phyloP scores from a whole-genome alignment of 805 yeast species.

The Kurtzmaniella fragi region DNA sequence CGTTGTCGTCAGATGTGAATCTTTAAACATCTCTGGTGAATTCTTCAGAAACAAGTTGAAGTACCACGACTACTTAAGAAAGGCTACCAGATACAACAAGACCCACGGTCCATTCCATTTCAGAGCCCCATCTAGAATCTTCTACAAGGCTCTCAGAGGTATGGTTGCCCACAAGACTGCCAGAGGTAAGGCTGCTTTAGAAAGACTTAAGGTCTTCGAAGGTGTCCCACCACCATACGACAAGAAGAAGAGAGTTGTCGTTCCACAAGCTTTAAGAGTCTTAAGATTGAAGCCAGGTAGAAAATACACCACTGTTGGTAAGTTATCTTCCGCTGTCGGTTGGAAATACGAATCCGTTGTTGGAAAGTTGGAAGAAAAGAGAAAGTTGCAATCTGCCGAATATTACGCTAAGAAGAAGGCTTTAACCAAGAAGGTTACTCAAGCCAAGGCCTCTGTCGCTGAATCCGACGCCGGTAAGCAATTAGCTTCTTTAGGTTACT shows the following conservation, averaged over 20 bases:
- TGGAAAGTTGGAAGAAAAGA: constrained; percentile 96
- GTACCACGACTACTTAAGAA: constrained; percentile 99
- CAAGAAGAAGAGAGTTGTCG: constrained; percentile 99
- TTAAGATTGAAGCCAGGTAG: constrained; percentile 99
- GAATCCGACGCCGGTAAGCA: constrained; percentile 87
- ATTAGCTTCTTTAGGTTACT: constrained; percentile 97
- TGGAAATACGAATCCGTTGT: constrained; percentile 99
- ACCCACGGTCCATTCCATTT: constrained; percentile 99
- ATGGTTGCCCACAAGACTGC: constrained; percentile 99
- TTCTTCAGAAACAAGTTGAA: constrained; percentile 99
- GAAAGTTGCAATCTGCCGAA: constrained; percentile 98
- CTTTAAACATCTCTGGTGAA: constrained; percentile 98
- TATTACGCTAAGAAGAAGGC: constrained; percentile 99
- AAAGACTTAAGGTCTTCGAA: constrained; percentile 98
- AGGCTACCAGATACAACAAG: constrained; percentile 98
- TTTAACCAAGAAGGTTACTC: constrained; percentile 83
- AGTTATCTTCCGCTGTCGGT: constrained; percentile 94
- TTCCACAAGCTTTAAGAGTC: constrained; percentile 99
- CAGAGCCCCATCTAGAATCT: constrained; percentile 99
- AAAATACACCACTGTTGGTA: constrained; percentile 98
- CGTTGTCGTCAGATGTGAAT: constrained; percentile 96
- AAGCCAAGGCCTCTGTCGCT: constrained; percentile 85
- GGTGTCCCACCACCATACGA: constrained; percentile 99
- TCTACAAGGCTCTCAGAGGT: constrained; percentile 99
- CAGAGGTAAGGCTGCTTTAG: constrained; percentile 99